A percentile compares a stretch with the other conserved stretches of the same genome.
Conservation (phyloP, 164 flowering plant species). For the Berberis vulgaris region DNA sequence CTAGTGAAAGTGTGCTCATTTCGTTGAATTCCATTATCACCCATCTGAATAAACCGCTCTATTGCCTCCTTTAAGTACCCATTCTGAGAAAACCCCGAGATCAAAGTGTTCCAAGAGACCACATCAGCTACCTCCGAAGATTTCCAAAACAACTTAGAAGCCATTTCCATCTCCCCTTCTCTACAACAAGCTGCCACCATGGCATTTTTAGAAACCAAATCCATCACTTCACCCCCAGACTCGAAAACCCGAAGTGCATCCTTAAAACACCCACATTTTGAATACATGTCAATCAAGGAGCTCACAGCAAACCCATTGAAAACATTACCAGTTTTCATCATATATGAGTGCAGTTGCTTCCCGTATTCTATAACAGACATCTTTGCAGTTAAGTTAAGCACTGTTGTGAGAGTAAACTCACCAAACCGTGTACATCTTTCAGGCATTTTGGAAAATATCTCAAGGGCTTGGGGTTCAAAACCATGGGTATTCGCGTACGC, state of each 20-base stretch:
- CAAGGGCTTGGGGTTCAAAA: slow-evolving; percentile 34
- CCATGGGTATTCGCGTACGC: slow-evolving; percentile 46
- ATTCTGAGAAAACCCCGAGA: slow-evolving; percentile 54
- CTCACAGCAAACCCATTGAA: slow-evolving; percentile 36
- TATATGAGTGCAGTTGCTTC: slow-evolving; percentile 49
- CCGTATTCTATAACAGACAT: slow-evolving; percentile 31
- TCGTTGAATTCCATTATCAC: slow-evolving; percentile 29
- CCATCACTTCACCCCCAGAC: slow-evolving; percentile 20
- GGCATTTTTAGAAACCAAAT: slow-evolving; percentile 60
- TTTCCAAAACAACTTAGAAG: slow-evolving; percentile 38
- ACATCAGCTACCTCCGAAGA: slow-evolving; percentile 40
- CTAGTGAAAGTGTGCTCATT: slow-evolving; percentile 56
- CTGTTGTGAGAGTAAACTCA: slow-evolving; percentile 56
- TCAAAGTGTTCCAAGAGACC: slow-evolving; percentile 78
- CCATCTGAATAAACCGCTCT: slow-evolving; percentile 45
- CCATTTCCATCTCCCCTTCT: slow-evolving; percentile 58
- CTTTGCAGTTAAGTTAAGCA: slow-evolving; percentile 53
- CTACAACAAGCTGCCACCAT: slow-evolving; percentile 82
- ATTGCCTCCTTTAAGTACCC: slow-evolving; percentile 38
- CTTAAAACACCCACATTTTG: slow-evolving; percentile 50
- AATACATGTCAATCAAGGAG: slow-evolving; percentile 76
- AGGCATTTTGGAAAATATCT: slow-evolving; percentile 47
- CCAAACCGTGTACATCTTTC: slow-evolving; percentile 22
- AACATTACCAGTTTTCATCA: slow-evolving; percentile 60
- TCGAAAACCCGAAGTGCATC: slow-evolving; percentile 43